Evolutionary conservation across 306 rosid species (phyloP).

Genomic region (Vigna nakashimae): DNA sequence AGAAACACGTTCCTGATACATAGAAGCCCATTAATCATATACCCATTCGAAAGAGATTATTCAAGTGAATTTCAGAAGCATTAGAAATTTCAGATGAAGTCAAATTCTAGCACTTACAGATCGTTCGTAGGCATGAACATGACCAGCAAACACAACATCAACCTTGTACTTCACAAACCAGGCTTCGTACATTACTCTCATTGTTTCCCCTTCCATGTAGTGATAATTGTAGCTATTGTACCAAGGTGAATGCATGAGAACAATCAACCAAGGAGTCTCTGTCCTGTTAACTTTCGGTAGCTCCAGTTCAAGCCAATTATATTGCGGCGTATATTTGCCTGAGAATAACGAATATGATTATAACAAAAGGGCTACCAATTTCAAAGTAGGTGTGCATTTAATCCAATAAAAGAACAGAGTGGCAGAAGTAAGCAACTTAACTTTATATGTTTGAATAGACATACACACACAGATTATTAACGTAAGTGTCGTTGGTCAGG

Average conservation of each 20-base stretch:
- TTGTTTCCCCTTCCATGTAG: conserved; percentile 94
- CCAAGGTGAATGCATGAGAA: conserved; percentile 77
- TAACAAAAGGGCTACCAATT: too few species aligned
- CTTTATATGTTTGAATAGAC: too few species aligned
- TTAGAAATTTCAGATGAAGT: conserved; percentile 18
- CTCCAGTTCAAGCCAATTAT: conserved; percentile 75
- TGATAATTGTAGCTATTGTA: conserved; percentile 79
- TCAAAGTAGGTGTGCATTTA: too few species aligned
- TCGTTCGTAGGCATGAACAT: conserved; percentile 94
- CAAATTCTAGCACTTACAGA: conserved; percentile 57
- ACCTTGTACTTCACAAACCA: conserved; percentile 82
- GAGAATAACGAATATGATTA: not conserved
- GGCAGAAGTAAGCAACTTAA: too few species aligned
- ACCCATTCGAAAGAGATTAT: too few species aligned
- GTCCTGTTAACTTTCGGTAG: conserved; percentile 75
- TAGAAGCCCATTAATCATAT: not conserved
- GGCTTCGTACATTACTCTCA: conserved; percentile 79
- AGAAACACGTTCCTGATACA: conserved; percentile 77
- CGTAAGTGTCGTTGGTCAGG: conserved; percentile 25
- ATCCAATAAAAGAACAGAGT: too few species aligned
- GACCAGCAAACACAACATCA: conserved; percentile 86
- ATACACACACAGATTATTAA: too few species aligned
- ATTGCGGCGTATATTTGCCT: conserved; percentile 90
- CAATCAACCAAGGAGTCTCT: conserved; percentile 90
- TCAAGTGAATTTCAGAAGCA: not conserved